phyloP scores from a whole-genome alignment of 192 early-diverging fungal species.

The Chytriomyces sp. region DNA sequence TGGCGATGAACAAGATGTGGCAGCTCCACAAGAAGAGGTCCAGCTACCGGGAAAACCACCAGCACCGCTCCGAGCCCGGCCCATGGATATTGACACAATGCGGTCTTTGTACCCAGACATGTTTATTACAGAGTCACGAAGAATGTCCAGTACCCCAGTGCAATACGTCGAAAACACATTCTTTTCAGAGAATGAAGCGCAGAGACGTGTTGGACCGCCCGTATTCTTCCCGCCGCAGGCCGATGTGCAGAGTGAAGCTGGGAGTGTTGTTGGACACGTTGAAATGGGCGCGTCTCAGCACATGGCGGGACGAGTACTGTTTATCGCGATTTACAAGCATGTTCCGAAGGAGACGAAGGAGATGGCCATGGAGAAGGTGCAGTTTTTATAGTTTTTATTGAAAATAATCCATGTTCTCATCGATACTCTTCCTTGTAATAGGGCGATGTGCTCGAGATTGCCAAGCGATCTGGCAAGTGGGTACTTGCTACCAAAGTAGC shows the following conservation, averaged over 20 bases:
- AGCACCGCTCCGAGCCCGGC: neutral
- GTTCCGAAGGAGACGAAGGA: slow-evolving; percentile 47
- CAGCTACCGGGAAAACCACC: neutral
- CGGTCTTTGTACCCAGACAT: slow-evolving; percentile 25
- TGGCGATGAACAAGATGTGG: neutral
- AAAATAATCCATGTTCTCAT: neutral
- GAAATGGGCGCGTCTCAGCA: neutral
- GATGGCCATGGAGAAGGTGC: slow-evolving; percentile 51
- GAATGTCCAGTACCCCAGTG: slow-evolving; percentile 7
- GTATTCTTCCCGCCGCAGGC: slow-evolving; percentile 51
- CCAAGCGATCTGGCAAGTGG: slow-evolving; percentile 55
- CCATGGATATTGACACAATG: slow-evolving; percentile 10
- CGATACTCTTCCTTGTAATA: neutral
- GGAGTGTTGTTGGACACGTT: slow-evolving; percentile 42
- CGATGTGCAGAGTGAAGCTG: slow-evolving; percentile 50
- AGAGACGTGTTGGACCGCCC: slow-evolving; percentile 39
- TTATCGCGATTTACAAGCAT: slow-evolving; percentile 51
- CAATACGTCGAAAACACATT: slow-evolving; percentile 21
- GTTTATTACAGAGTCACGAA: slow-evolving; percentile 11
- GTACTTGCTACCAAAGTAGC: slow-evolving; percentile 50
- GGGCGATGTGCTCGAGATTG: slow-evolving; percentile 51
- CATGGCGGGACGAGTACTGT: slow-evolving; percentile 30
- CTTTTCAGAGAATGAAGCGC: slow-evolving; percentile 7
- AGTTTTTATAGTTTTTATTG: neutral
- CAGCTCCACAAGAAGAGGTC: neutral